phyloP scores from a whole-genome alignment of 441 rosid species.

The Dalechampia spathulata region DNA sequence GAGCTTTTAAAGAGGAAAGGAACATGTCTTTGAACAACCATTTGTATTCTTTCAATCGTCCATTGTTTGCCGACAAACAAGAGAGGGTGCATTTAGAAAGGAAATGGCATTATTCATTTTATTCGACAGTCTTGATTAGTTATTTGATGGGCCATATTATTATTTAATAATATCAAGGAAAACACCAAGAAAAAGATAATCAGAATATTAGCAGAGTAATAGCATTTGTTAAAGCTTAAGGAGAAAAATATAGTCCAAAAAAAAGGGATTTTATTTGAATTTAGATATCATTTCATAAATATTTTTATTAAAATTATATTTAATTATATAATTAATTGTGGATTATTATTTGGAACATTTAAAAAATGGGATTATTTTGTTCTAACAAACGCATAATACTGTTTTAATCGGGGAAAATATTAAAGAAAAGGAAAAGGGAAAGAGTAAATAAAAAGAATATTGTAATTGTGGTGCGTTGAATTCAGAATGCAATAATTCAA shows the following conservation, averaged over 20 bases:
- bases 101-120: neutral
- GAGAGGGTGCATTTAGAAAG: conserved; percentile 13
- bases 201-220: neutral
- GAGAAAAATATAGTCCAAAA: neutral
- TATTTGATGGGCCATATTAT: conserved; percentile 6
- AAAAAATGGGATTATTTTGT: no score
- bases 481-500: conserved; percentile 23
- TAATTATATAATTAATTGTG: no score
- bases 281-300: no score
- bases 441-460: neutral
- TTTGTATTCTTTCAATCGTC: neutral
- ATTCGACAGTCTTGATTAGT: conserved; percentile 10
- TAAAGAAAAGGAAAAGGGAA: neutral
- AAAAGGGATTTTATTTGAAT: no score
- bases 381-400: neutral
- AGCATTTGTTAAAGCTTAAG: neutral
- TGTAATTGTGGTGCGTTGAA: conserved; percentile 2
- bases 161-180: neutral
- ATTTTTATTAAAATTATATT: no score
- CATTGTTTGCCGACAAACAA: conserved; percentile 23
- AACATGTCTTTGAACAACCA: neutral
- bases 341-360: no score
- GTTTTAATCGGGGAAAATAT: neutral
- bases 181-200: neutral
- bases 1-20: neutral